Percentiles rank a stretch among this genome's conserved stretches.
Conservation (phyloP, 345 rosid genomes). For the Ailanthus altissimus region DNA sequence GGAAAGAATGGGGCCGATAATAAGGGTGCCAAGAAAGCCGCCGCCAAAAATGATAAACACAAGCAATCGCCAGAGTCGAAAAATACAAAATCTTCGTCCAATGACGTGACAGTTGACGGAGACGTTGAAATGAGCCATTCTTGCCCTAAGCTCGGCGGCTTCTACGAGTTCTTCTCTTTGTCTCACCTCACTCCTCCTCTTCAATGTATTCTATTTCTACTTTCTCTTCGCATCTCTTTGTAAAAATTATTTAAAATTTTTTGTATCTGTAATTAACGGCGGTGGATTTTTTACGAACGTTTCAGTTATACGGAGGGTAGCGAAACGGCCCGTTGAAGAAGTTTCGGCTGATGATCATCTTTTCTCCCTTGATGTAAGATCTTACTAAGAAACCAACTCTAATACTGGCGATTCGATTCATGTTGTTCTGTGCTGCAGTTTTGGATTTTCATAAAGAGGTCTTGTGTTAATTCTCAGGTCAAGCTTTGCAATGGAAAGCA, state of each 20-base stretch:
- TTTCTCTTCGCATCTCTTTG: conserved; percentile 16
- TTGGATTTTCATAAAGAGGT: background rate
- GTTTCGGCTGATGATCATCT: conserved; percentile 72
- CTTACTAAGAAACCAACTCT: background rate
- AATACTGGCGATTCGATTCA: background rate
- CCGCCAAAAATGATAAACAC: conserved; percentile 16
- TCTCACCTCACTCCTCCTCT: conserved; percentile 90
- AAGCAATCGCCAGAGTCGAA: conserved; percentile 5
- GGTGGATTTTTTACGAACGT: conserved; percentile 8
- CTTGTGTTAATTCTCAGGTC: conserved; percentile 48
- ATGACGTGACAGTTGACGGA: conserved; percentile 51
- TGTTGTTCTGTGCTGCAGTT: conserved; percentile 4
- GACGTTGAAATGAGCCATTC: conserved; percentile 77
- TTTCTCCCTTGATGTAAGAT: conserved; percentile 79
- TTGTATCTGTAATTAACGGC: conserved; percentile 18
- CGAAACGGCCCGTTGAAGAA: conserved; percentile 57
- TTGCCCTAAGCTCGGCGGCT: conserved; percentile 79
- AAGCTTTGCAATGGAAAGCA: conserved; percentile 94
- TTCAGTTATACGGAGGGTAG: conserved; percentile 64
- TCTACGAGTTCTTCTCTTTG: conserved; percentile 94
- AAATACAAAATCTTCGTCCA: conserved; percentile 36
- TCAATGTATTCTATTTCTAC: conserved; percentile 54
- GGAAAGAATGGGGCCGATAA: conserved; percentile 39
- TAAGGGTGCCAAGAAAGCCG: conserved; percentile 43
- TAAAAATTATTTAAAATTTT: background rate